Evolutionary conservation across 164 flowering plant species (phyloP).

Genomic region (Malania oleifera): DNA sequence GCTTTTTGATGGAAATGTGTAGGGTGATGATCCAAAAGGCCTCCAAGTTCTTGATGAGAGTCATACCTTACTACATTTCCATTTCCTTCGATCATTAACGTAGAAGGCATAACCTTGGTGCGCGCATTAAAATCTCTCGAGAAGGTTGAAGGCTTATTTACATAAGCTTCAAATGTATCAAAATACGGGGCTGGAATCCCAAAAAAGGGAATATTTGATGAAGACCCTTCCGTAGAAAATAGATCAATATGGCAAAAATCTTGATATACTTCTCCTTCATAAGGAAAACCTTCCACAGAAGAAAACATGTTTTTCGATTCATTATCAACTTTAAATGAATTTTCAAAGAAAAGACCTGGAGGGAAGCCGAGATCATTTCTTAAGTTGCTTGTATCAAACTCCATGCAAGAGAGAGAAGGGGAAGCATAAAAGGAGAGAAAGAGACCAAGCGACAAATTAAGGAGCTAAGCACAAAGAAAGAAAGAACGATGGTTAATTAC

Average conservation of each 20-base stretch:
- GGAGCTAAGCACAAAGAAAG: too few species aligned
- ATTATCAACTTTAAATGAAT: not conserved
- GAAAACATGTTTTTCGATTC: not conserved
- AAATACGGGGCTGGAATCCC: not conserved
- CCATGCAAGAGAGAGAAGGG: constrained; percentile 23
- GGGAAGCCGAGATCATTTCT: constrained; percentile 14
- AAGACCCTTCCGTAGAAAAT: constrained; percentile 11
- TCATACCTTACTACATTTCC: constrained; percentile 9
- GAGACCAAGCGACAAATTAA: not conserved
- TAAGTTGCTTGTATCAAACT: constrained; percentile 12
- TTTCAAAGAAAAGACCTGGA: constrained; percentile 10
- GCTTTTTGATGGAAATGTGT: too few species aligned
- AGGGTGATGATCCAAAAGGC: not conserved
- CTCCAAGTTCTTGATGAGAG: not conserved
- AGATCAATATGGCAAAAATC: constrained; percentile 5
- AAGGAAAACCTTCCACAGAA: not conserved
- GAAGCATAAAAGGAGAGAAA: too few species aligned
- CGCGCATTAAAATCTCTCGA: not conserved
- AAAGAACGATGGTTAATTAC: constrained; percentile 16
- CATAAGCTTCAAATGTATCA: not conserved
- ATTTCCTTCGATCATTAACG: not conserved
- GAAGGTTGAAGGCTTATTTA: not conserved
- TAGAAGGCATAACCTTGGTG: too few species aligned
- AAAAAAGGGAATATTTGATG: constrained; percentile 7
- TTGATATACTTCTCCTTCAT: not conserved